Base-by-base conservation (phyloP, 2,329 filamentous ascomycete species). In the Colletotrichum spaethianum region DNA sequence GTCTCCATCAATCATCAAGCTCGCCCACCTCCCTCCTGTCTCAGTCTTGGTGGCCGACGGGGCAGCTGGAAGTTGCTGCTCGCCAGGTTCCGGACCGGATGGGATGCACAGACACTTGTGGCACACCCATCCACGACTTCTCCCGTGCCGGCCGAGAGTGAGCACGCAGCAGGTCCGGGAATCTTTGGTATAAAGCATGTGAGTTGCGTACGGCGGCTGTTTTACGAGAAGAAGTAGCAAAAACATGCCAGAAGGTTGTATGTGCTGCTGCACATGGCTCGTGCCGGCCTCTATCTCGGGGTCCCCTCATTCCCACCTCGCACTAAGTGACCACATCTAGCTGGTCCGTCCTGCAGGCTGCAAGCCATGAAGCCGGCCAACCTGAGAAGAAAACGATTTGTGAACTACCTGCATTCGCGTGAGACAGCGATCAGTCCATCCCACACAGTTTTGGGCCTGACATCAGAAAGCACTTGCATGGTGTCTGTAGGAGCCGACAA, bases 401-500 rank as follows among this genome's bases (percentile, higher is more conserved):
- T 48, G 60, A 71, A 67, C n/a, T 57, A 63, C 26, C 48, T 73
- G 61, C 61, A 71, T 52, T 70, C 53, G 65, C 38, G 52, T 28
- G 46, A 64, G 70, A 64, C 53, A 69, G 12, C 48, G 65, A 56
- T 70, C 66, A 72, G 60, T 61, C 65, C 70, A 70, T 70, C 53
- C 31, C 40, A 60, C 65, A 50, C 60, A 64, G 46, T 33, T 40
- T 69, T 53, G 61, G 59, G 48, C 65, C 65, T 72, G 70, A 64
- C 65, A 72, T 69, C 70, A 71, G 70, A 73, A 62, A 71, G 50
- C 40, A 67, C 67, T 66, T 48, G 67, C 67, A 71, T 73, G 61
- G 61, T 50, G 52, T 55, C 59, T 40, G 46, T 72, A 48, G 42
- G 28, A 67, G 56, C 38, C 48, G 63, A 48, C 67, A 67, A 61